A percentile compares a stretch with the other conserved stretches of the same genome.
Evolutionary conservation across 2,329 filamentous ascomycete species (phyloP).

Genomic region (Aureobasidium subglaciale): DNA sequence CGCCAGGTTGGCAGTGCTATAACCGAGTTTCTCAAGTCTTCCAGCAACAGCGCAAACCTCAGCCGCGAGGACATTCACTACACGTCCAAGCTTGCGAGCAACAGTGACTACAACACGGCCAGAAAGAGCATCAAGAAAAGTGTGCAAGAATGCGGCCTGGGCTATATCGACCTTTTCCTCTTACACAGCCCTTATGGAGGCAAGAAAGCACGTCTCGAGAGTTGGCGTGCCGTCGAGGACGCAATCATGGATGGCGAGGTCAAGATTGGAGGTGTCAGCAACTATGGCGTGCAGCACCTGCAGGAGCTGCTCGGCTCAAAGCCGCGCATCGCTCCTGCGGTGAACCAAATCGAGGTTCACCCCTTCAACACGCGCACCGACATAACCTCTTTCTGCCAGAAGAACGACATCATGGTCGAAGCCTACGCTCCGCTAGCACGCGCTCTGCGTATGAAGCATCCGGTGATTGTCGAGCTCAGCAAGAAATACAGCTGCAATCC

Average conservation of each 20-base stretch:
- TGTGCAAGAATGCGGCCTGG: conserved; percentile 58
- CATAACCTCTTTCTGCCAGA: conserved; percentile 60
- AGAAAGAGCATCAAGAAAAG: conserved; percentile 59
- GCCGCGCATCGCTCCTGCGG: conserved; percentile 56
- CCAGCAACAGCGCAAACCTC: conserved; percentile 44
- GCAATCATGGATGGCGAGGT: conserved; percentile 66
- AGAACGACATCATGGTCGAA: conserved; percentile 63
- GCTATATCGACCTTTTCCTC: conserved; percentile 73
- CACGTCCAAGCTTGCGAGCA: conserved; percentile 69
- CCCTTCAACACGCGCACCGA: conserved; percentile 69
- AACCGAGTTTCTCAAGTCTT: conserved; percentile 44
- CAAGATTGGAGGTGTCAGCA: conserved; percentile 66
- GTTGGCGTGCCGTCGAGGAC: conserved; percentile 72
- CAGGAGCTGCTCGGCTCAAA: conserved; percentile 60
- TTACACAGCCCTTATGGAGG: conserved; percentile 75
- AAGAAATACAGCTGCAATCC: conserved; percentile 63
- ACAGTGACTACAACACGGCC: conserved; percentile 60
- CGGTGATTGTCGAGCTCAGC: conserved; percentile 53
- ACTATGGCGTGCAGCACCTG: conserved; percentile 66
- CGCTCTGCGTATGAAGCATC: conserved; percentile 62
- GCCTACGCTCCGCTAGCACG: conserved; percentile 74
- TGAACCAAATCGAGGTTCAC: conserved; percentile 78
- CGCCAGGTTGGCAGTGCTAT: conserved; percentile 62
- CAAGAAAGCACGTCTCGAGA: conserved; percentile 57
- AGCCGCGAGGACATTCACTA: conserved; percentile 67